Base-by-base conservation (phyloP, 331 rosid genomes). In the Stylosanthes scabra region DNA sequence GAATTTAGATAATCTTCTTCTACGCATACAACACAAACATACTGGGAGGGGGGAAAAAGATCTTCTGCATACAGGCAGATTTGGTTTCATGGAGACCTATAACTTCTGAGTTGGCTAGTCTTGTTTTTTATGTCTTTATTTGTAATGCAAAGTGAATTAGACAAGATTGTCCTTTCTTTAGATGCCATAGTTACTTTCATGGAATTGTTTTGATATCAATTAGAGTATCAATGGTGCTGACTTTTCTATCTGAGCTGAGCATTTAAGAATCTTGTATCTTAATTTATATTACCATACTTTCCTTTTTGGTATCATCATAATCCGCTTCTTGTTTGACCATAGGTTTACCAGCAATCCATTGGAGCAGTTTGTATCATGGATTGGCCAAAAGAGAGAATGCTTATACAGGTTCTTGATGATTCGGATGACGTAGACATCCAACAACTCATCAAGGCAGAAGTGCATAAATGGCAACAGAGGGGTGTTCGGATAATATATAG, bases 301-400 rank as follows among this genome's bases (percentile, higher is more conserved):
- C 58, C 29, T 47, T 47, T 62, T 57, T 63, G 47, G 67, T 54
- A 20, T 39, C 80, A 58, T 74, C 56, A 46, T 81, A 58, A 54
- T 68, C 54, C 40, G 29, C 34, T 15, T 65, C 60, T 57, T 77
- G 46, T 70, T 83, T 83, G 20, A 74, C 44, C 14, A 37, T 85
- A 95, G 99, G 99, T 95, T 63, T 95, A 95, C 84, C 99, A 95
- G 41, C 99, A 95, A 79, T 95, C 99, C 7, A 95, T 95, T 83
- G 97, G 89, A 9, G 95, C 99, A 8, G 97, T 90, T 64, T 90
- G 99, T 79, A 69, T 95, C 77, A 78, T 78, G 88, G 99, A 95
- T 68, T 95, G 99, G 99, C 99, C 99, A 16, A 95, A 78, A 82
- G 93, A 90, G 81, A 90, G 85, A 87, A 90, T 95, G 92, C 99